Percentiles rank a stretch among this genome's conserved stretches.
These are phyloP conservation scores for Hanseniaspora taiwanica DNA, from an alignment of 805 yeast genomes.

Conservation along the genomic window DNA sequence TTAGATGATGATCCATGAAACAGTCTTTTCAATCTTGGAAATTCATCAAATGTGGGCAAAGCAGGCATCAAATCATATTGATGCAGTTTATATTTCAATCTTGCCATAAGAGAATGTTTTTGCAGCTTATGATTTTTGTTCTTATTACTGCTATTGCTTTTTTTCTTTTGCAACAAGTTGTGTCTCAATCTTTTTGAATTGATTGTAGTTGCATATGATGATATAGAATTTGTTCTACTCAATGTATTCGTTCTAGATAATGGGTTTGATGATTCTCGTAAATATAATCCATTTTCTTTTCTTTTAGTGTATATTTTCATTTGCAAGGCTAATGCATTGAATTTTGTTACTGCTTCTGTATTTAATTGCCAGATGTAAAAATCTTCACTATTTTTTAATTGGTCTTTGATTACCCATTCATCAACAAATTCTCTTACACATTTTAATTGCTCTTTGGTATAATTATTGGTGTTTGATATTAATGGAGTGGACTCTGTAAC, in stretches of 20 bases:
- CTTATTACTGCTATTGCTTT: background rate
- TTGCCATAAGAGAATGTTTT: background rate
- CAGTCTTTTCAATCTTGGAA: background rate
- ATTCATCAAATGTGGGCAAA: slow-evolving; percentile 12
- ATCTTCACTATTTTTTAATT: slow-evolving; percentile 20
- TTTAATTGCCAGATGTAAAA: slow-evolving; percentile 21
- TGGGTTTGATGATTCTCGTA: background rate
- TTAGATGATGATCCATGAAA: too few relatives aligned
- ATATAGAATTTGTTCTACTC: too few relatives aligned
- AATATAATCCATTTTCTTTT: background rate
- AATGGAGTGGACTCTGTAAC: background rate
- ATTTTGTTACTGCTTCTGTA: slow-evolving; percentile 14
- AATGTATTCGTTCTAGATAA: background rate
- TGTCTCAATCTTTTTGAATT: too few relatives aligned
- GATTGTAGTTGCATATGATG: too few relatives aligned
- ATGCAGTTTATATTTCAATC: slow-evolving; percentile 5
- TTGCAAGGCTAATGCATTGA: slow-evolving; percentile 14
- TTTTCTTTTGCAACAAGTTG: background rate
- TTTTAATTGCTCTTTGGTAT: slow-evolving; percentile 8
- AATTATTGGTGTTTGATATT: slow-evolving; percentile 1
- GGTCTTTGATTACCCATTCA: slow-evolving; percentile 20
- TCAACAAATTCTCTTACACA: slow-evolving; percentile 19
- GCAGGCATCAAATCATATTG: slow-evolving; percentile 19
- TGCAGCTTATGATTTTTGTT: background rate
- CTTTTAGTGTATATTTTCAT: slow-evolving; percentile 5